These are phyloP conservation scores for Claviceps africana DNA, from an alignment of 2,329 filamentous ascomycete species.

Conservation along the genomic window DNA sequence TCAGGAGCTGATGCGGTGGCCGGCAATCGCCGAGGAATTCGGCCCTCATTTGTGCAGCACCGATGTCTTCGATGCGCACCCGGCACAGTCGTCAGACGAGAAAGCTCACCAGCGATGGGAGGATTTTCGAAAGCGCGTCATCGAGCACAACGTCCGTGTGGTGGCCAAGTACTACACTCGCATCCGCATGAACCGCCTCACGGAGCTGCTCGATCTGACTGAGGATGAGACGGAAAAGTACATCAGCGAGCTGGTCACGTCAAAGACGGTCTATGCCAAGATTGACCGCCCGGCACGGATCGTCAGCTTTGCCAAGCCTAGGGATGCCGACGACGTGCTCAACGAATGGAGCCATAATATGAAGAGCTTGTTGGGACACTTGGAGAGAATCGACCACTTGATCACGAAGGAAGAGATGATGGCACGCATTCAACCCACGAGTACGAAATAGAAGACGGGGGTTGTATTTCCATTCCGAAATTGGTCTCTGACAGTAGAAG, in stretches of 20 bases:
- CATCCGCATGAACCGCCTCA: slow-evolving; percentile 82
- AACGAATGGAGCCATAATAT: slow-evolving; percentile 99
- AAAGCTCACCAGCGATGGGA: slow-evolving; percentile 82
- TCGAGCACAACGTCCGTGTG: slow-evolving; percentile 96
- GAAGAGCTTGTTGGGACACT: slow-evolving; percentile 73
- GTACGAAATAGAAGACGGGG: slow-evolving; percentile 19
- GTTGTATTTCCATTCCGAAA: background rate
- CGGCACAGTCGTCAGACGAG: slow-evolving; percentile 53
- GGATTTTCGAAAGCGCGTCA: slow-evolving; percentile 92
- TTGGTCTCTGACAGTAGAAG: background rate
- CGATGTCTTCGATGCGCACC: slow-evolving; percentile 69
- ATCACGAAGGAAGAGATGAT: slow-evolving; percentile 99
- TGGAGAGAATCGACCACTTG: slow-evolving; percentile 90
- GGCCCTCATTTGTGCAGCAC: slow-evolving; percentile 76
- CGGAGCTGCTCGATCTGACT: slow-evolving; percentile 76
- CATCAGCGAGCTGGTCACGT: slow-evolving; percentile 90
- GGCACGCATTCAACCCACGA: slow-evolving; percentile 73
- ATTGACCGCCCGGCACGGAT: slow-evolving; percentile 88
- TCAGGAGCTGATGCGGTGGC: slow-evolving; percentile 96
- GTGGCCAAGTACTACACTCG: slow-evolving; percentile 98
- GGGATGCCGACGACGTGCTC: slow-evolving; percentile 87
- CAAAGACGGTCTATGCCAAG: slow-evolving; percentile 95
- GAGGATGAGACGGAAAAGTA: slow-evolving; percentile 98
- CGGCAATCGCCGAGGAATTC: slow-evolving; percentile 77
- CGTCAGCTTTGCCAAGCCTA: slow-evolving; percentile 87